phyloP scores from a whole-genome alignment of 805 yeast genomes.

The Saccharomycopsis capsularis region DNA sequence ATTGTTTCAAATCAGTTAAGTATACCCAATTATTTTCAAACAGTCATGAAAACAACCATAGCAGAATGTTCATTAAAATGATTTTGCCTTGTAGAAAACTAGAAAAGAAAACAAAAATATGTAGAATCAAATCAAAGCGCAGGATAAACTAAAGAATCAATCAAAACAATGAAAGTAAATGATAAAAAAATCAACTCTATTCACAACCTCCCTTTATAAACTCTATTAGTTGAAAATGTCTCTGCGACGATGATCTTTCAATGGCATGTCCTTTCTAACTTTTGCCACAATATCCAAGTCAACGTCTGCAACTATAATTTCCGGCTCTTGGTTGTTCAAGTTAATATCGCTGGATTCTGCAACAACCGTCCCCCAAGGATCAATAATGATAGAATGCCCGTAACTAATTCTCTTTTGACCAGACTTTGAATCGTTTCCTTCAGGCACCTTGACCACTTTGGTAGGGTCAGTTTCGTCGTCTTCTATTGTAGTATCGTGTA shows the following conservation, averaged over 20 bases:
- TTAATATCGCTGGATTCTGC: conserved; percentile 47
- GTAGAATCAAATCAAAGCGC: not conserved
- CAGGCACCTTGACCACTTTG: not conserved
- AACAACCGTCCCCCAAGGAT: conserved; percentile 83
- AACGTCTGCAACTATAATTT: conserved; percentile 59
- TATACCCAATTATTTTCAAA: too few relatives aligned
- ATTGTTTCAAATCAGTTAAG: too few relatives aligned
- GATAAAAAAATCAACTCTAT: too few relatives aligned
- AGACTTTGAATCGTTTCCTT: conserved; percentile 1
- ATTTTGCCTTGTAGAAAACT: not conserved
- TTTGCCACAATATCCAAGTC: conserved; percentile 43
- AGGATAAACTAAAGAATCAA: too few relatives aligned
- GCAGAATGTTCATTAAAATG: not conserved
- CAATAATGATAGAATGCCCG: conserved; percentile 83
- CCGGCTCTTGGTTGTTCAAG: conserved; percentile 32
- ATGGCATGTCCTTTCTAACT: conserved; percentile 67
- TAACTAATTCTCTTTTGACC: conserved; percentile 55
- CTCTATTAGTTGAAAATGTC: conserved; percentile 42
- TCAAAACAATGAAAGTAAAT: too few relatives aligned
- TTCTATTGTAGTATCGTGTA: conserved; percentile 49
- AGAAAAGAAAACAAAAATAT: too few relatives aligned
- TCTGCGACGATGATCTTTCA: conserved; percentile 64
- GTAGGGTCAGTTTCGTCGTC: conserved; percentile 22
- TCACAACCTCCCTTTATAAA: too few relatives aligned
- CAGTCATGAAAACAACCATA: not conserved